Evolutionary conservation across 805 yeast genomes (phyloP).

Genomic region (Hermanozyma aechmeae): DNA sequence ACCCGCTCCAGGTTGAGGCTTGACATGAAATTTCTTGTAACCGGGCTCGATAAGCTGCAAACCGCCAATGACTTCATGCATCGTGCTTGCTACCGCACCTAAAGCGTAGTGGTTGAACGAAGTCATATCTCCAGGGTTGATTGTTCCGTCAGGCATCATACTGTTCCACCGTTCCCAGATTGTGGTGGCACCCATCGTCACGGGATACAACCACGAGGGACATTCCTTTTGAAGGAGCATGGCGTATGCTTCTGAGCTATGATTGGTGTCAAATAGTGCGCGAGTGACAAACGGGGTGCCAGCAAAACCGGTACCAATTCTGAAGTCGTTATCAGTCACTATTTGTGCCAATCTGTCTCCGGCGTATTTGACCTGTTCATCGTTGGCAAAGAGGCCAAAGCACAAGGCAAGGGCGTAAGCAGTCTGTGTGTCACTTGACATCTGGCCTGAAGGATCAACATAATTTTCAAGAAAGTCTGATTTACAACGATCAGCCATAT

Average conservation of each 20-base stretch:
- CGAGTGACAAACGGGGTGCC: conserved; percentile 16
- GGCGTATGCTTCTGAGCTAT: conserved; percentile 11
- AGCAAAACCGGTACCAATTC: conserved; percentile 16
- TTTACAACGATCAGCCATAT: no score
- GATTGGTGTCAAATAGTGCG: conserved; percentile 10
- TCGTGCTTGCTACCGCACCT: no score
- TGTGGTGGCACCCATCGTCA: conserved; percentile 17
- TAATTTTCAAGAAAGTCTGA: no score
- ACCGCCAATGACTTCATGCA: no score
- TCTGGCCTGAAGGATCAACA: conserved; percentile 7
- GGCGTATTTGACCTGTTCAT: conserved; percentile 7
- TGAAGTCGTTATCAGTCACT: background rate
- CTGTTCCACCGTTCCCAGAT: conserved; percentile 20
- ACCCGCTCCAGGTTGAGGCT: no score
- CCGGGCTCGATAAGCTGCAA: no score
- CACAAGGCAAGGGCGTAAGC: conserved; percentile 12
- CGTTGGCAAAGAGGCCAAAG: conserved; percentile 8
- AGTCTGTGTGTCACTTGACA: conserved; percentile 13
- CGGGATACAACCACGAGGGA: conserved; percentile 18
- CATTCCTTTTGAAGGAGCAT: conserved; percentile 11
- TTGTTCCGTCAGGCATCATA: conserved; percentile 13
- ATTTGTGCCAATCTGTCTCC: conserved; percentile 7
- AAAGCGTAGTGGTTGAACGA: no score
- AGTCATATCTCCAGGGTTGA: conserved; percentile 17
- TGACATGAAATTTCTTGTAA: no score